Conservation (phyloP, 1,139 yeast species). For the Suhomyces bokatorum region DNA sequence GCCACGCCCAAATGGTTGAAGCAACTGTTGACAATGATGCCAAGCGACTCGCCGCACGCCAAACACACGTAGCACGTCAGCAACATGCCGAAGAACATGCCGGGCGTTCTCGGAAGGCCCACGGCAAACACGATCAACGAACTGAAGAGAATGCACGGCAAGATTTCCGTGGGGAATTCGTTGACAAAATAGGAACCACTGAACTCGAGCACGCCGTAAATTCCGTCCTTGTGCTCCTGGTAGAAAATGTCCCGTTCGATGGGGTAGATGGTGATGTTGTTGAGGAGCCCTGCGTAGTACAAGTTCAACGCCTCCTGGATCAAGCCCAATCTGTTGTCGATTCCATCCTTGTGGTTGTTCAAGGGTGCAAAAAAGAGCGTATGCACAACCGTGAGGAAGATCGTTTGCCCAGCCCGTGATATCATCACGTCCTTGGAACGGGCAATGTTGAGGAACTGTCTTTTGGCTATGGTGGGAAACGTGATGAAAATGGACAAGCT, state of each 20-base stretch:
- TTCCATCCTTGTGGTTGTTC: slow-evolving; percentile 20
- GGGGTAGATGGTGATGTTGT: slow-evolving; percentile 27
- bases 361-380: slow-evolving; percentile 27
- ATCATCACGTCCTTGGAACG: slow-evolving; percentile 23
- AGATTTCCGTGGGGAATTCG: slow-evolving; percentile 25
- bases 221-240: slow-evolving; percentile 26
- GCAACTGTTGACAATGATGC: slow-evolving; percentile 23
- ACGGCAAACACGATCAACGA: slow-evolving; percentile 24
- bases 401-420: slow-evolving; percentile 23
- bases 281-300: slow-evolving; percentile 27
- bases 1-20: slow-evolving; percentile 28
- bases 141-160: slow-evolving; percentile 23
- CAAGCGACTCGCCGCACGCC: slow-evolving; percentile 27
- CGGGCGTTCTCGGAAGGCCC: slow-evolving; percentile 25
- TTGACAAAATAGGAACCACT: slow-evolving; percentile 24
- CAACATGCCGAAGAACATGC: slow-evolving; percentile 25
- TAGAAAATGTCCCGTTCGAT: slow-evolving; percentile 26
- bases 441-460: slow-evolving; percentile 21
- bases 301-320: slow-evolving; percentile 25
- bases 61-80: slow-evolving; percentile 19
- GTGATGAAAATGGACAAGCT: slow-evolving; percentile 23
- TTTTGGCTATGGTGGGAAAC: slow-evolving; percentile 17
- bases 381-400: slow-evolving; percentile 22
- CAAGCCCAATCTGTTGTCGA: slow-evolving; percentile 26
- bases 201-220: slow-evolving; percentile 24